A percentile compares a stretch with the other conserved stretches of the same genome.
Evolutionary conservation across 2,329 filamentous ascomycete genomes (phyloP).

Genomic region (Zopfia rhizophila): DNA sequence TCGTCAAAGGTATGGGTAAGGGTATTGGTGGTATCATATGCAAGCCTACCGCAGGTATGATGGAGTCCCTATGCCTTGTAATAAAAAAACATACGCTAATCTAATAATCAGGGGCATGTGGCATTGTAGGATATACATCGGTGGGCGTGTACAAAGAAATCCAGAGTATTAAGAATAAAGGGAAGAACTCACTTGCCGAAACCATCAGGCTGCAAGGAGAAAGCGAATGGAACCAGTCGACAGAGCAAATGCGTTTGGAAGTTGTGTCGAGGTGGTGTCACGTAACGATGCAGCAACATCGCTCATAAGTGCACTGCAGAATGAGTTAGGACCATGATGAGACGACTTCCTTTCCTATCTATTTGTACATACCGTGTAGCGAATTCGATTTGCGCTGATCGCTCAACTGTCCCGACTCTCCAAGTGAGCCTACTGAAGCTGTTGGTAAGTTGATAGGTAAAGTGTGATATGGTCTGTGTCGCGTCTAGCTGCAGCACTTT

Average conservation of each 20-base stretch:
- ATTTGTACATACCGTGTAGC: no score
- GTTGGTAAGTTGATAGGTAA: no score
- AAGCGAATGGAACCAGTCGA: slow-evolving; percentile 26
- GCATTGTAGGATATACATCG: slow-evolving; percentile 68
- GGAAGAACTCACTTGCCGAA: slow-evolving; percentile 23
- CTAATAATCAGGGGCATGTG: slow-evolving; percentile 59
- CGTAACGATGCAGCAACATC: slow-evolving; percentile 31
- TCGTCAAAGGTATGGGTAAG: slow-evolving; percentile 81
- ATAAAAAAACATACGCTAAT: no score
- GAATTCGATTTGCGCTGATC: no score
- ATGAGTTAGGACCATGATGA: no score
- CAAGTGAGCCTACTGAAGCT: no score
- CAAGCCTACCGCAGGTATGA: slow-evolving; percentile 70
- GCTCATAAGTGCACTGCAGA: no score
- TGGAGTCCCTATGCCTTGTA: background rate
- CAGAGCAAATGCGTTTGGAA: slow-evolving; percentile 28
- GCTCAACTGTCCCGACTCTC: no score
- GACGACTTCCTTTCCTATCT: no score
- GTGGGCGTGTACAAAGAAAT: slow-evolving; percentile 71
- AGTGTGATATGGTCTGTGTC: no score
- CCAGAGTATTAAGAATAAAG: slow-evolving; percentile 28
- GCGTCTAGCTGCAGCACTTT: no score
- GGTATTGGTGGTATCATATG: slow-evolving; percentile 74
- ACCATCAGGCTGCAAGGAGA: slow-evolving; percentile 27
- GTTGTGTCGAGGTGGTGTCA: slow-evolving; percentile 37